A percentile compares a stretch with the other conserved stretches of the same genome.
Evolutionary conservation across 768 basidiomycete genomes (phyloP).

Genomic region (Crepidotus variabilis): DNA sequence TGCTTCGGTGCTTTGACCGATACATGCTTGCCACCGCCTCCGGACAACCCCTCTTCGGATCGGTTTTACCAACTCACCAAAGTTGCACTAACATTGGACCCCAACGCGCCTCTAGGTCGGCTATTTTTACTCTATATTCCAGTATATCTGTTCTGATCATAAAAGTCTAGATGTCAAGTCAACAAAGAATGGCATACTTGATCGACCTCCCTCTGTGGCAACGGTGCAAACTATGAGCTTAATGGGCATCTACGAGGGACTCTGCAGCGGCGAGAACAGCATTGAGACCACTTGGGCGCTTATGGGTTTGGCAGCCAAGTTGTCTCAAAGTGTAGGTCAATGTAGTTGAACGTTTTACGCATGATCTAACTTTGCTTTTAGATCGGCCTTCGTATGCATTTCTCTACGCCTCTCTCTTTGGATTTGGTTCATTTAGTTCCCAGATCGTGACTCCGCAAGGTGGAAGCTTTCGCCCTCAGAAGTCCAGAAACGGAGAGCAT

Average conservation of each 20-base stretch:
- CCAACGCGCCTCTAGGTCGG: slow-evolving; percentile 24
- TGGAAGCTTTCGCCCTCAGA: slow-evolving; percentile 60
- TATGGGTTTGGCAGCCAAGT: slow-evolving; percentile 61
- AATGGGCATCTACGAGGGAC: slow-evolving; percentile 69
- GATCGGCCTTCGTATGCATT: slow-evolving; percentile 56
- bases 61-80: slow-evolving; percentile 59
- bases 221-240: slow-evolving; percentile 65
- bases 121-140: neutral
- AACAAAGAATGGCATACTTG: slow-evolving; percentile 38
- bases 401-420: neutral
- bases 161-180: slow-evolving; percentile 12
- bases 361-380: slow-evolving; percentile 20
- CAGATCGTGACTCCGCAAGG: slow-evolving; percentile 70
- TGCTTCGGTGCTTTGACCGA: slow-evolving; percentile 63
- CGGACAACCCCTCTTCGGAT: slow-evolving; percentile 49
- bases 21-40: slow-evolving; percentile 43
- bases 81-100: slow-evolving; percentile 62
- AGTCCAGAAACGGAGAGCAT: slow-evolving; percentile 65
- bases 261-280: slow-evolving; percentile 64
- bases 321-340: slow-evolving; percentile 60
- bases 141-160: neutral
- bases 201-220: slow-evolving; percentile 66
- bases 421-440: neutral
- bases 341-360: slow-evolving; percentile 2
- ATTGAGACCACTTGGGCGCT: slow-evolving; percentile 67